A percentile compares a stretch with the other conserved stretches of the same genome.
Conservation (phyloP, 176 grass and related monocot species). For the Oryza meridionalis region DNA sequence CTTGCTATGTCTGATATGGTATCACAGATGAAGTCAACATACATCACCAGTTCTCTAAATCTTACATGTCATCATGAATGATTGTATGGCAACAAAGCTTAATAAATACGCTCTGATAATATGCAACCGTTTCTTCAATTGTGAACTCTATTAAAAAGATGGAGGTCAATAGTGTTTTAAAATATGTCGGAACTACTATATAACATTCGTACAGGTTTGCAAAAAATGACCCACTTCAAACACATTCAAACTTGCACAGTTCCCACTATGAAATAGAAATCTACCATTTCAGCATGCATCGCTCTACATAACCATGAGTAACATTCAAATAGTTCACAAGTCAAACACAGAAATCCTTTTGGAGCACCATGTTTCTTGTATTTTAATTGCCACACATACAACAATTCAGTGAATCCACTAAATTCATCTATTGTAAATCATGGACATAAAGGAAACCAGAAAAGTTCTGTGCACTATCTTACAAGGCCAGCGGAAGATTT, state of each 20-base stretch:
- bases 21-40: constrained; percentile 5
- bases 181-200: background rate
- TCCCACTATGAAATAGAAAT: constrained; percentile 3
- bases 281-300: background rate
- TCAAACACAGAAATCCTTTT: constrained; percentile 4
- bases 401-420: background rate
- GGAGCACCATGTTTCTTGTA: background rate
- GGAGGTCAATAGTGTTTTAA: background rate
- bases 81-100: background rate
- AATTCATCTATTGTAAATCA: constrained; percentile 5
- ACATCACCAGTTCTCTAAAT: constrained; percentile 1
- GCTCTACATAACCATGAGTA: background rate
- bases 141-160: background rate
- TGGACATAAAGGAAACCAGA: constrained; percentile 2
- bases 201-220: background rate
- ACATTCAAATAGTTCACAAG: background rate
- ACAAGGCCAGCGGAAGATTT: constrained; percentile 85
- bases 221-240: background rate
- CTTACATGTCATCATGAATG: background rate
- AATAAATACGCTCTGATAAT: background rate
- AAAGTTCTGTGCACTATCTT: constrained; percentile 34
- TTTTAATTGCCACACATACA: constrained; percentile 3
- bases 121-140: background rate
- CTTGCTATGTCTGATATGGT: background rate
- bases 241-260: constrained; percentile 5